Conservation (phyloP, 176 grass and related monocot genomes). For the Puya raimondii region DNA sequence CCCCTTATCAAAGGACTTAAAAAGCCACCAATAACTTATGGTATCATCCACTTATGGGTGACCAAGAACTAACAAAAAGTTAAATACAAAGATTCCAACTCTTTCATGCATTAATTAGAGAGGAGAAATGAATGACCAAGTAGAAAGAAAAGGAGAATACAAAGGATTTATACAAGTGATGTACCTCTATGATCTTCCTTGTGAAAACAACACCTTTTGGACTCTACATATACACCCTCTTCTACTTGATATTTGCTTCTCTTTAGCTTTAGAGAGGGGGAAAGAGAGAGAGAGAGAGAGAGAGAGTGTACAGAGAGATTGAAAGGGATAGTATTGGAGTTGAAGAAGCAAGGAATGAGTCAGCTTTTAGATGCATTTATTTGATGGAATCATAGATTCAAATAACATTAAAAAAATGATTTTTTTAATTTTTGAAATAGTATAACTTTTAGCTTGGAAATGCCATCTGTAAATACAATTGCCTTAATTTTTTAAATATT, state of each 20-base stretch:
- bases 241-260: not conserved
- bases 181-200: not conserved
- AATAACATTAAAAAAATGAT: constrained; percentile 24
- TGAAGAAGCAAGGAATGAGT: constrained; percentile 28
- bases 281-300: constrained; percentile 3
- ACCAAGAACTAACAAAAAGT: too few species aligned
- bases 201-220: not conserved
- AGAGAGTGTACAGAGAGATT: not conserved
- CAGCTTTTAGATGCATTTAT: constrained; percentile 24
- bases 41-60: too few species aligned
- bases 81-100: too few species aligned
- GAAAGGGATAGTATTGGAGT: constrained; percentile 6
- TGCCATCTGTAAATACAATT: not conserved
- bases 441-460: not conserved
- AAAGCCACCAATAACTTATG: too few species aligned
- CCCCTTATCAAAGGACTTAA: too few species aligned
- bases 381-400: constrained; percentile 6
- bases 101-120: too few species aligned
- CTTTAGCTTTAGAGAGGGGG: constrained; percentile 3
- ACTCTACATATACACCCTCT: not conserved
- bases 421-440: constrained; percentile 12
- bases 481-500: constrained; percentile 10
- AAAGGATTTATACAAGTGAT: not conserved
- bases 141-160: too few species aligned
- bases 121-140: too few species aligned